Conservation (phyloP, 2,329 filamentous ascomycete genomes). For the Exophiala sideris region DNA sequence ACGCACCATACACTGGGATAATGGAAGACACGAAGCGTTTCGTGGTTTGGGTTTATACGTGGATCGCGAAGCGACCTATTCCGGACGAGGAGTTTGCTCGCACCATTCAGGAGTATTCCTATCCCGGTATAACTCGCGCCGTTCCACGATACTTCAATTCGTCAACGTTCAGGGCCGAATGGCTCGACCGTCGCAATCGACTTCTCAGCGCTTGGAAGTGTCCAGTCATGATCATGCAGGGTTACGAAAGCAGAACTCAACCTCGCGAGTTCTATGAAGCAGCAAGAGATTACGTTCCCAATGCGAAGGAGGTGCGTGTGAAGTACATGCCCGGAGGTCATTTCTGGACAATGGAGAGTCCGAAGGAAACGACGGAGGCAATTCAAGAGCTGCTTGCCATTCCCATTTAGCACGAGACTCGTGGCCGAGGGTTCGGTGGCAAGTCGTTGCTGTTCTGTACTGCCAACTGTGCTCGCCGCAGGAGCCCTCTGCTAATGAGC, state of each 20-base stretch:
- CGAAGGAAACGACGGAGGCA: constrained; percentile 5
- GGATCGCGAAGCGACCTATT: neutral
- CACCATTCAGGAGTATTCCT: constrained; percentile 12
- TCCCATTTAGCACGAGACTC: neutral
- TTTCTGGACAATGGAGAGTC: constrained; percentile 9
- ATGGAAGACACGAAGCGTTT: constrained; percentile 1
- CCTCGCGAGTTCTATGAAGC: constrained; percentile 10
- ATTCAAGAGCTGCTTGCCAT: neutral
- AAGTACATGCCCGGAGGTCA: constrained; percentile 4
- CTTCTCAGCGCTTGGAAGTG: constrained; percentile 10
- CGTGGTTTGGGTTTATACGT: constrained; percentile 3
- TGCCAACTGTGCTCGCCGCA: too few species aligned
- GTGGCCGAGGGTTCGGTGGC: too few species aligned
- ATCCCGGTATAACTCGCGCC: neutral
- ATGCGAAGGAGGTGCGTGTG: constrained; percentile 2
- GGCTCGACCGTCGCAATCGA: constrained; percentile 7
- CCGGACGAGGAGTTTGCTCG: constrained; percentile 1
- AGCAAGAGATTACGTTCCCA: constrained; percentile 3
- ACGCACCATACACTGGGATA: constrained; percentile 9
- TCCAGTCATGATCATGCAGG: constrained; percentile 9
- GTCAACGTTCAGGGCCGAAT: constrained; percentile 13
- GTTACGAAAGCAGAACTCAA: constrained; percentile 9
- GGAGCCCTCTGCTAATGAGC: too few species aligned
- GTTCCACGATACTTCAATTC: constrained; percentile 18
- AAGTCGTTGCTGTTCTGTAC: too few species aligned